Base-by-base conservation (phyloP, 495 filamentous ascomycete species). In the Polyplosphaeria fusca region DNA sequence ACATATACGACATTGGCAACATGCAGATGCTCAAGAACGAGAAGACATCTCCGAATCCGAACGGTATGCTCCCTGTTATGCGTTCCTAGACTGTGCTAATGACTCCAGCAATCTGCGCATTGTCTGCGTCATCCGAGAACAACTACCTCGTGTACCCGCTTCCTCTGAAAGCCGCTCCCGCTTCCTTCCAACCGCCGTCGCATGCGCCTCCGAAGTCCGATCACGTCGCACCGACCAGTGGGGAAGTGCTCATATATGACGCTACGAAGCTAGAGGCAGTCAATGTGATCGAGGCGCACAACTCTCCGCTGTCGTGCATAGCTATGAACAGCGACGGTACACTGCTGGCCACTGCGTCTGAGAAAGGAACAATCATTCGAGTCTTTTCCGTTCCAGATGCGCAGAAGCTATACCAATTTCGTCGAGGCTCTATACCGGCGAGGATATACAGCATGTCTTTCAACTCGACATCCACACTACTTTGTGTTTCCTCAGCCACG, bases 381-480 rank as follows among this genome's bases (percentile, higher is more conserved):
- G 89, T 98, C 37, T 97, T 97, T 71, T 86, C 88, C 0, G 79
- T 98, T 3, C 94, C 93, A 3, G 79, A 84, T 52, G 91, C 87
- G 4, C 85, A 90, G 61, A 98, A 95, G 68, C 80, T 98, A 16
- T 96, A 86, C 64, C 92, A 98, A 67, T 98, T 98, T 70, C 84
- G 93, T 51, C 81, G 93, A 58, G 93, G 93, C 23, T 94, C 91
- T 9, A 95, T 95, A 71, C 93, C 93, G 0, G 88, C 89, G 2
- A 83, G 87, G 19, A 97, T 98, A 55, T 96, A 87, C 71, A 94
- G 90, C 82, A 96, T 98, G 93, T 93, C 89, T n/a, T 98, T 97
- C 77, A 98, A 98, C 69, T 81, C 89, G 14, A 91, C 86, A 27
- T 94, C 90, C 3, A 93, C 92, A 5, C 79, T 98, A 2, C 84